phyloP scores from a whole-genome alignment of 1,139 yeast genomes.

The Debaryomycetaceae sp. region DNA sequence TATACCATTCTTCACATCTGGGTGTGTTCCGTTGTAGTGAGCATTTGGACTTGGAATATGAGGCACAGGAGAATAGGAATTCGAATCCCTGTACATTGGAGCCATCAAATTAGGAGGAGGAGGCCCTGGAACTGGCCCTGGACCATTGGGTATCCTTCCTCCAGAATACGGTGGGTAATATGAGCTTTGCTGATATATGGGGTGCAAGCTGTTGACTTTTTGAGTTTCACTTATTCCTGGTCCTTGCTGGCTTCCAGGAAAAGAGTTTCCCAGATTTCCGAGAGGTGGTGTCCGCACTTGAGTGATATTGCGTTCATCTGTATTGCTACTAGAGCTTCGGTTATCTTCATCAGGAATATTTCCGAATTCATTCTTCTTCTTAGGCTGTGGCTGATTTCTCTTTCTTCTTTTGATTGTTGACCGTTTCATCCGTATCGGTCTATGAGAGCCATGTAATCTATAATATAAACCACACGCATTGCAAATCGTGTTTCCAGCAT shows the following conservation, averaged over 20 bases:
- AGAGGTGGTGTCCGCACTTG: not conserved
- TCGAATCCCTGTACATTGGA: not conserved
- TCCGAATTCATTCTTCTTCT: slow-evolving; percentile 7
- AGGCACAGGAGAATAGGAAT: slow-evolving; percentile 1
- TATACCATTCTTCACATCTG: not conserved
- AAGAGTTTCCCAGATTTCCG: not conserved
- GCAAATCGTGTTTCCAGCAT: slow-evolving; percentile 76
- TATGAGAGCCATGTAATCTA: slow-evolving; percentile 70
- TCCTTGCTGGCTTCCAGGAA: not conserved
- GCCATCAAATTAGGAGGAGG: slow-evolving; percentile 24
- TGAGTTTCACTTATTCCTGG: slow-evolving; percentile 1
- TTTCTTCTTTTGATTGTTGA: slow-evolving; percentile 72
- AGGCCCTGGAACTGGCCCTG: slow-evolving; percentile 47
- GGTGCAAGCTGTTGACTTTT: not conserved
- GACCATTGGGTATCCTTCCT: slow-evolving; percentile 44
- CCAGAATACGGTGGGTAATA: slow-evolving; percentile 38
- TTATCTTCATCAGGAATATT: slow-evolving; percentile 2
- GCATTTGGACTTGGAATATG: not conserved
- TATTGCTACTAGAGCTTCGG: not conserved
- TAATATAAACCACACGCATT: slow-evolving; percentile 86
- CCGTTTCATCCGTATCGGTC: slow-evolving; percentile 76
- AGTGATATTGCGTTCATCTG: not conserved
- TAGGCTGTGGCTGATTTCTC: slow-evolving; percentile 31
- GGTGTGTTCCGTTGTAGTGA: not conserved
- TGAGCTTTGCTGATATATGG: slow-evolving; percentile 7